Evolutionary conservation across 108 stramenopile genomes (phyloP).

Genomic region (Cyclotella cryptica): DNA sequence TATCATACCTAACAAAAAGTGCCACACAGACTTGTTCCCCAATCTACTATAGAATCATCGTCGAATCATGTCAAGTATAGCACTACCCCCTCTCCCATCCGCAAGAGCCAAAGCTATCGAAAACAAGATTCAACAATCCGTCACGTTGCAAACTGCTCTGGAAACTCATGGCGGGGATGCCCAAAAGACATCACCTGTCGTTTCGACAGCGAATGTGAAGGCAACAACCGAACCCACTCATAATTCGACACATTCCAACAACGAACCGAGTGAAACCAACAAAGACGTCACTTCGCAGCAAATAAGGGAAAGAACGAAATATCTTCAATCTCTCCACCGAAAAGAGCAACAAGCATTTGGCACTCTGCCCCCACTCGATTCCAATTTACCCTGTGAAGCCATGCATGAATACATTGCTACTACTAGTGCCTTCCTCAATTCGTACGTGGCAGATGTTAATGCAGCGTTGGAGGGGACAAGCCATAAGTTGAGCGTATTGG

Average conservation of each 20-base stretch:
- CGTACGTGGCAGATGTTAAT: conserved; percentile 51
- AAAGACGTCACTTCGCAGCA: too few relatives aligned
- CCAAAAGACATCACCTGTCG: not conserved
- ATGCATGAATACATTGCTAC: conserved; percentile 45
- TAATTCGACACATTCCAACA: too few relatives aligned
- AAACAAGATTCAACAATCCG: conserved; percentile 6
- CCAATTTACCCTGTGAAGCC: conserved; percentile 39
- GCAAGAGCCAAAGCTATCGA: conserved; percentile 43
- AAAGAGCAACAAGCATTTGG: conserved; percentile 43
- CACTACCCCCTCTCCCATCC: conserved; percentile 47
- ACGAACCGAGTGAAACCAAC: too few relatives aligned
- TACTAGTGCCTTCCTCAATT: conserved; percentile 46
- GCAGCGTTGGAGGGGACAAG: conserved; percentile 33
- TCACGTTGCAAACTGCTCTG: not conserved
- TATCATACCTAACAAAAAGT: not conserved
- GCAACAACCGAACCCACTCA: not conserved
- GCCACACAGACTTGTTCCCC: too few relatives aligned
- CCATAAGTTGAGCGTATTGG: conserved; percentile 40
- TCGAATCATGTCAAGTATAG: conserved; percentile 16
- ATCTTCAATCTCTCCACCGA: conserved; percentile 31
- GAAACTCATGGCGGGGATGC: not conserved
- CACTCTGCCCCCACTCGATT: conserved; percentile 32
- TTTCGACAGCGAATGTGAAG: not conserved
- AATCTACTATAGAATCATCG: not conserved
- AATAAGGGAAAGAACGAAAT: conserved; percentile 12